Base-by-base conservation (phyloP, 2,329 filamentous ascomycete genomes). In the Calonectria pauciramosa region DNA sequence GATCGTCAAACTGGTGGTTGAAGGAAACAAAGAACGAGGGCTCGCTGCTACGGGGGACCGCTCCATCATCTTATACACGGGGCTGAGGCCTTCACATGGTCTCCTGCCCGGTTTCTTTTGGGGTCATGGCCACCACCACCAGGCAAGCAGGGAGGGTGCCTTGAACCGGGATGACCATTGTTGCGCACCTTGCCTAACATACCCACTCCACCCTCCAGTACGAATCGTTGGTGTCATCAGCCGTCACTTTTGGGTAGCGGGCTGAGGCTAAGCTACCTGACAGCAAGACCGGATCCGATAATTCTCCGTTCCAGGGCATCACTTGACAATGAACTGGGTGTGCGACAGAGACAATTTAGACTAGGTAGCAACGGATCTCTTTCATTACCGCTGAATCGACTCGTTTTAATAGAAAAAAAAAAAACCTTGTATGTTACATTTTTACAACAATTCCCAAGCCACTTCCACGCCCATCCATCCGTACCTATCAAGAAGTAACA, bases 91-190 rank as follows among this genome's bases (percentile, higher is more conserved):
- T 76, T 75, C 69, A 71, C 71, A 71, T 76, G 78, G 76, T 78
- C 72, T 65, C 73, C 77, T 81, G 79, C 79, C 79, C 78, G 72
- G 79, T 81, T 81, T 81, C 79, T 80, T 75, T 69, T 78, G 47
- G 64, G 47, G 77, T 74, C 77, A 72, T 78, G 77, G 75, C 80
- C 78, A 75, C 72, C 65, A 72, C 74, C 64, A 78, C 64, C 72
- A 78, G 59, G 72, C 68, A 79, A 74, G 56, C 74, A 80, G 69
- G 74, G 79, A 77, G 79, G 78, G 76, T 68, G 67, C 75, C 72
- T 67, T 68, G 54, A 44, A 63, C 76, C 71, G 68, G 78, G 70
- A 78, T 78, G 76, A 72, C 77, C 78, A 72, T 71, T 47, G 72
- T 69, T 73, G 63, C 67, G 68, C 73, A 63, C 71, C 74, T 80